Conservation (phyloP, 208 protist genomes). For the Leishmania tropica region DNA sequence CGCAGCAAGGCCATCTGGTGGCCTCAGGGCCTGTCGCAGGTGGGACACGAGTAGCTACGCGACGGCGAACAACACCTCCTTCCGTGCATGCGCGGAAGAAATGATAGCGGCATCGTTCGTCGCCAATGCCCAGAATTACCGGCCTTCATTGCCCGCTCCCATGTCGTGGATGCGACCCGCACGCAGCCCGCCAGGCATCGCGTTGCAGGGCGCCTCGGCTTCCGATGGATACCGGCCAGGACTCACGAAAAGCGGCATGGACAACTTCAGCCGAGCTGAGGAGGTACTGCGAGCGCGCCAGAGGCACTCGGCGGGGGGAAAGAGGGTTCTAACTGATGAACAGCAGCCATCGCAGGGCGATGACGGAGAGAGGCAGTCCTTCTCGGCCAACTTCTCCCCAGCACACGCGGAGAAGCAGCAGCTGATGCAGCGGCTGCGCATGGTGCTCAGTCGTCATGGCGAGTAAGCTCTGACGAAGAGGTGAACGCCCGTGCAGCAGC, state of each 20-base stretch:
- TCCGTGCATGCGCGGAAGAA: background rate
- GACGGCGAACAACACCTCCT: conserved; percentile 1
- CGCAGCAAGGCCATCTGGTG: background rate
- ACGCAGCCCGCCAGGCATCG: conserved; percentile 1
- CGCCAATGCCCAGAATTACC: background rate
- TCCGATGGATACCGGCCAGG: background rate
- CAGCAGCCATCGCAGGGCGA: too few relatives aligned
- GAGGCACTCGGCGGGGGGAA: too few relatives aligned
- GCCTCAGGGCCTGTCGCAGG: background rate
- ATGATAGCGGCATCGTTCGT: conserved; percentile 4
- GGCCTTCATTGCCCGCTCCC: background rate
- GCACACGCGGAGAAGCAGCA: conserved; percentile 13
- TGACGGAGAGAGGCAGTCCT: background rate
- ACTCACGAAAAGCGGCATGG: background rate
- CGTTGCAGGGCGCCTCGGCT: background rate
- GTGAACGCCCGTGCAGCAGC: background rate
- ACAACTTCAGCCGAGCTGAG: background rate
- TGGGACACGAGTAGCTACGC: conserved; percentile 7
- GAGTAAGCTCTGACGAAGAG: conserved; percentile 7
- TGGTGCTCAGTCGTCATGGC: conserved; percentile 9
- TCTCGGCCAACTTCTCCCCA: background rate
- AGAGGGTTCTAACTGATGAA: too few relatives aligned
- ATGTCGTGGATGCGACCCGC: background rate
- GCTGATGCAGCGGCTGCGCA: conserved; percentile 31
- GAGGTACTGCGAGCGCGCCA: background rate